Evolutionary conservation across 768 basidiomycete genomes (phyloP), one percentile per base, ranked within the genome.

Genomic region (Royoungia palumana): DNA sequence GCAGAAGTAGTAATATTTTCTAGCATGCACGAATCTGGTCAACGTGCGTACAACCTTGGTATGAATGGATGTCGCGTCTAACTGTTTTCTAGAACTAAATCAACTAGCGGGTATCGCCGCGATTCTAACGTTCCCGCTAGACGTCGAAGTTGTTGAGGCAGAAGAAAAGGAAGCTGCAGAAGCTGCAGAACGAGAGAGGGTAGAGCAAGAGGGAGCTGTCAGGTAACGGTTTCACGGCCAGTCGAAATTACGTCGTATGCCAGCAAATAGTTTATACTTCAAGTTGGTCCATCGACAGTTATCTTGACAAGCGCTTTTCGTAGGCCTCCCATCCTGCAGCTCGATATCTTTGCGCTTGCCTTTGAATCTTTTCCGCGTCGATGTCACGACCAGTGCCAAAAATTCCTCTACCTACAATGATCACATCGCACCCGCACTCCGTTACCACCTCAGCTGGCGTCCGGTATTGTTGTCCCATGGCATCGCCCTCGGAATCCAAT

Each of bases 11-110:
- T 97, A 17, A 94, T 97, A 55, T 99, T 98, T 69, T 98, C 95
- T 5, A 97, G 94, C 61, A 98, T 99, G 96, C 96, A 99, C 64
- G 96, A 99, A 70, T 92, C 90, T 19, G 96, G 96, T 13, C 94
- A 97, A 77, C 94, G 94, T 95, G 62, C 61, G 89, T 73, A 34
- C 36, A 22, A 35, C 47, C 21, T 16, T 44, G 6, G 11, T 30
- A 28, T 7, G n/a, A 9, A 17, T n/a, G 19, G 1, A 30, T 28
- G 10, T 28, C 34, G 48, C 6, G 40, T 48, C 46, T 57, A 35
- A 44, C 32, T 12, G 21, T 44, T 27, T 12, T 48, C 16, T 67
- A 96, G 96, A 99, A 64, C 75, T 99, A n/a, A 96, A 97, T 65
- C 88, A 94, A 56, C 66, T 98, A 35, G 94, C 93, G 8, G 96